Base-by-base conservation (phyloP, 495 filamentous ascomycete genomes). In the Lasiosphaeria miniovina region DNA sequence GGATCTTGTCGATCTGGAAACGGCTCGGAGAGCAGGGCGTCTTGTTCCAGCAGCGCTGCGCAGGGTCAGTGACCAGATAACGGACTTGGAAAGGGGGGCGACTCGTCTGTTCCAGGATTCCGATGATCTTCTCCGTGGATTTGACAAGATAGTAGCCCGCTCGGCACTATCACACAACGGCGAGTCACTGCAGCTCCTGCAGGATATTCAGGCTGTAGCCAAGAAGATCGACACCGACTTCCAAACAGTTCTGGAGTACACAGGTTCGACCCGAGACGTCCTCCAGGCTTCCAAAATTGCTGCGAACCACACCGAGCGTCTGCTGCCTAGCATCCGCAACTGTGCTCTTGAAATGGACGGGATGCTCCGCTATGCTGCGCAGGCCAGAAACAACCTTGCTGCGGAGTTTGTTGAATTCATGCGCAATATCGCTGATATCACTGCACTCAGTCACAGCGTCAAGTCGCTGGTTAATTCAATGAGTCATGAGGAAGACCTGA, bases 181-280 rank as follows among this genome's bases (percentile, higher is more conserved):
- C 17, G 80, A 83, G 55, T 63, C 79, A 11, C 59, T 60, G 15
- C 78, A 80, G 56, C 74, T 97, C 14, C 70, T 93, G 54, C 84
- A 93, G 52, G 95, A 98, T 68, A 90, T 99, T 45, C 86, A 92
- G 68, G 86, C 90, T 0, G 77, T 98, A 57, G 84, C 86, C 14
- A 90, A 82, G 66, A 98, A 96, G 74, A 86, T 99, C 61, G 83
- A 84, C 15, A 90, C 89, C 1, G 95, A 98, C 69, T 90, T 89
- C 67, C 88, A 96, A 63, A 87, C 89, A 68, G 85, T 91, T 4
- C 74, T 90, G 15, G 81, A 81, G 6, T 84, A 91, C 51, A 77
- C 85, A 2, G 84, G 81, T 70, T 87, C 83, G 58, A 73, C 82
- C 45, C 90, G 90, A 61, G 88, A 90, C 38, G 77, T 91, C 46